phyloP scores from a whole-genome alignment of 768 basidiomycete genomes.

The Agaricus sinodeliciosus region DNA sequence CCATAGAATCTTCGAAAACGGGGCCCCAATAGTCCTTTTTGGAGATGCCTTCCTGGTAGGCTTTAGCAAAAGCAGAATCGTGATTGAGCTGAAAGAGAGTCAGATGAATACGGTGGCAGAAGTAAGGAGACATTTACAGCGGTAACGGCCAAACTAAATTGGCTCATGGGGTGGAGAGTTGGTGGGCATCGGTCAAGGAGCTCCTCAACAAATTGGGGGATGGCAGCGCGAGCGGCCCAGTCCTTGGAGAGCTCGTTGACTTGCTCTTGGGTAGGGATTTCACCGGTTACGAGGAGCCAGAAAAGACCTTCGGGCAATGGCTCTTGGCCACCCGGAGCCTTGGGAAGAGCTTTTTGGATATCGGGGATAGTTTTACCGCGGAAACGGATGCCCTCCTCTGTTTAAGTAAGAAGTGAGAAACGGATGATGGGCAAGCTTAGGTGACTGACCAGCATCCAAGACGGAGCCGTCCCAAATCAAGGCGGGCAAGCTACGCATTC shows the following conservation, averaged over 20 bases:
- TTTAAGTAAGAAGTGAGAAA: not conserved
- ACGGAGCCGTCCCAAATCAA: slow-evolving; percentile 99
- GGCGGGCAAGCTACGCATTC: slow-evolving; percentile 86
- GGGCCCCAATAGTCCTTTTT: slow-evolving; percentile 98
- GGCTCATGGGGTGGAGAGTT: slow-evolving; percentile 97
- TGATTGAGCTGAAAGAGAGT: slow-evolving; percentile 63
- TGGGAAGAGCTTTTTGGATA: slow-evolving; percentile 80
- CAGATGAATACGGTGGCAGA: not conserved
- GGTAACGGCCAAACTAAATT: slow-evolving; percentile 94
- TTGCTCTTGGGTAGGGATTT: slow-evolving; percentile 88
- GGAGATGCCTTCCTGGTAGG: slow-evolving; percentile 84
- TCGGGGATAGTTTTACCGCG: slow-evolving; percentile 94
- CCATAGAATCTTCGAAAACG: slow-evolving; percentile 86
- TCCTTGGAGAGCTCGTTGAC: slow-evolving; percentile 82
- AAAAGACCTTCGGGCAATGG: slow-evolving; percentile 93
- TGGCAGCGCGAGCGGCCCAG: slow-evolving; percentile 88
- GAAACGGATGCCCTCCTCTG: slow-evolving; percentile 97
- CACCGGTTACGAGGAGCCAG: slow-evolving; percentile 93
- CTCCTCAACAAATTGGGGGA: slow-evolving; percentile 95
- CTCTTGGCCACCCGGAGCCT: slow-evolving; percentile 81
- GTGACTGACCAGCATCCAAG: slow-evolving; percentile 73
- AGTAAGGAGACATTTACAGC: slow-evolving; percentile 45
- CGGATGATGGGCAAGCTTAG: not conserved
- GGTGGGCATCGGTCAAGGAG: slow-evolving; percentile 89
- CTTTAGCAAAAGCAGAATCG: slow-evolving; percentile 93